Evolutionary conservation across 2,329 filamentous ascomycete species (phyloP).

Genomic region (Pyrenochaeta sp.): DNA sequence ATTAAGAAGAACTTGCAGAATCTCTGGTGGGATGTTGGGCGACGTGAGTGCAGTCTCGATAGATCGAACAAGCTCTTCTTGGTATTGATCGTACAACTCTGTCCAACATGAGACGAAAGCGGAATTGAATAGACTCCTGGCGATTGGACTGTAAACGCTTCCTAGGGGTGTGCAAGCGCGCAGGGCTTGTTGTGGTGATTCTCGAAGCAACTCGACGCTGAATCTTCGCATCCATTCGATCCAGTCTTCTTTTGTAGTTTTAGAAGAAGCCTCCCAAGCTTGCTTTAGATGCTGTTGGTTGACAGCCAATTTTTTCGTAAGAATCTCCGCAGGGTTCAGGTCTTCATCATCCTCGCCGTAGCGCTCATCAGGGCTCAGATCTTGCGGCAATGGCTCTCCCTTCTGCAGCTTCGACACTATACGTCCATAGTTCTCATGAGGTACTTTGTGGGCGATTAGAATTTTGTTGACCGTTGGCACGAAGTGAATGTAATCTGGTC

Average conservation of each 20-base stretch:
- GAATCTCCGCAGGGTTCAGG: constrained; percentile 80
- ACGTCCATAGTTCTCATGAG: constrained; percentile 90
- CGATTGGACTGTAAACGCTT: constrained; percentile 88
- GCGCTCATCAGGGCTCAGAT: constrained; percentile 84
- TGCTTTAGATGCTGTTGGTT: constrained; percentile 97
- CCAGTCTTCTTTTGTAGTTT: constrained; percentile 98
- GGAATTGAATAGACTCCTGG: constrained; percentile 95
- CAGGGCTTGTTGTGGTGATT: constrained; percentile 94
- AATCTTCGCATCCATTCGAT: constrained; percentile 98
- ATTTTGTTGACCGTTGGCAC: constrained; percentile 91
- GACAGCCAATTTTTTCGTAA: constrained; percentile 92
- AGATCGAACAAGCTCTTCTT: constrained; percentile 93
- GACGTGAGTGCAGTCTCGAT: constrained; percentile 96
- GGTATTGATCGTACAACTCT: constrained; percentile 94
- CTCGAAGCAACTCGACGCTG: constrained; percentile 91
- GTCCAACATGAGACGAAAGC: constrained; percentile 99
- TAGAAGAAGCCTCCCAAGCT: constrained; percentile 96
- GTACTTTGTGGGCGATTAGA: constrained; percentile 79
- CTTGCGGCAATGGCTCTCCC: constrained; percentile 92
- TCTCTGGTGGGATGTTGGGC: constrained; percentile 93
- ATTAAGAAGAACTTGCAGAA: constrained; percentile 92
- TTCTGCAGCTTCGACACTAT: constrained; percentile 93
- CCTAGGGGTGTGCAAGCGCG: constrained; percentile 91
- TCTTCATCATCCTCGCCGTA: constrained; percentile 84
- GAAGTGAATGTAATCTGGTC: constrained; percentile 94